Conservation (phyloP, 176 grass and related monocot genomes). For the Raddia guianensis region DNA sequence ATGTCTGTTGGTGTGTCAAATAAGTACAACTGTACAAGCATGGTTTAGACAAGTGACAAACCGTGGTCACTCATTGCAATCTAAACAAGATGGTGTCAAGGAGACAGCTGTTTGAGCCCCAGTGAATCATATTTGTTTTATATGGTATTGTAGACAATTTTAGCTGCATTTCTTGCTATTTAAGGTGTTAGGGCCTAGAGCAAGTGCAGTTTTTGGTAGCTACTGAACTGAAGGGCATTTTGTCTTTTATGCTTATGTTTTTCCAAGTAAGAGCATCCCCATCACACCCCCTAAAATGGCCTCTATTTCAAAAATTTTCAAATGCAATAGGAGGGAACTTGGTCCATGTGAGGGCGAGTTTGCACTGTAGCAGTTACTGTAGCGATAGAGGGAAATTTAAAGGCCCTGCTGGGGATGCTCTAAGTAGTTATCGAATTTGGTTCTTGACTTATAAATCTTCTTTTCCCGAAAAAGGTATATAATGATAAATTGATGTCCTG, state of each 20-base stretch:
- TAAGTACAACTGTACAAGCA: conserved; percentile 16
- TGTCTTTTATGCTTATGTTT: background rate
- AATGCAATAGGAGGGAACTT: too few relatives aligned
- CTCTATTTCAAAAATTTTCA: too few relatives aligned
- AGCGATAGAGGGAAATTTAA: too few relatives aligned
- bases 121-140: conserved; percentile 31
- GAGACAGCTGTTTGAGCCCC: conserved; percentile 41
- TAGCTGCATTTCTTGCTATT: conserved; percentile 30
- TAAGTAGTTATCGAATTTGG: background rate
- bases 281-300: too few relatives aligned
- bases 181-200: background rate
- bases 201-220: conserved; percentile 14
- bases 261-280: too few relatives aligned
- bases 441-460: background rate
- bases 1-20: conserved; percentile 23
- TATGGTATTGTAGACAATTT: conserved; percentile 29
- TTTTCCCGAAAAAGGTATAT: background rate
- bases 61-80: conserved; percentile 16
- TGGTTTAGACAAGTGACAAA: conserved; percentile 33
- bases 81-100: conserved; percentile 22
- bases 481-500: background rate
- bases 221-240: conserved; percentile 24
- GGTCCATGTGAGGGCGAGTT: too few relatives aligned
- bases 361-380: too few relatives aligned
- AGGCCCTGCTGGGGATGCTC: too few relatives aligned